Evolutionary conservation across 2,329 filamentous ascomycete genomes (phyloP).

Genomic region (Colletotrichum sp.): DNA sequence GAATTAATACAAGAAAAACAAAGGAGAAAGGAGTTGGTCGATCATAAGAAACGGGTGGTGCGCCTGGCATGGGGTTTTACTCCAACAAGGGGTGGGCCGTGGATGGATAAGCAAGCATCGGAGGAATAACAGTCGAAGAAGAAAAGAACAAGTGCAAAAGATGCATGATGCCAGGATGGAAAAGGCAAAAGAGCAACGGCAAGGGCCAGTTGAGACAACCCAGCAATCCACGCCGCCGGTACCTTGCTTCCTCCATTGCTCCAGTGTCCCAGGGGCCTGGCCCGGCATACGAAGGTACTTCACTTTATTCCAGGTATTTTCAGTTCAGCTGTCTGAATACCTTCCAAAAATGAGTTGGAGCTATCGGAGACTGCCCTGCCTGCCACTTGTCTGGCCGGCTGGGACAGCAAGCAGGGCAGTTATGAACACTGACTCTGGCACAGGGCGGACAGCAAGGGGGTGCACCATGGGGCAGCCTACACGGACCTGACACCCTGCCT

Average conservation of each 20-base stretch:
- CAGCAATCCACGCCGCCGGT: conserved; percentile 17
- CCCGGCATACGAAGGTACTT: not conserved
- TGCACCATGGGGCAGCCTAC: not conserved
- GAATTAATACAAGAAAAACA: not conserved
- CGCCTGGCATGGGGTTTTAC: not conserved
- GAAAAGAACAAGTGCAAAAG: not conserved
- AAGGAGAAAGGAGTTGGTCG: not conserved
- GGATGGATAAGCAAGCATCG: conserved; percentile 5
- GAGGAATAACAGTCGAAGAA: conserved; percentile 4
- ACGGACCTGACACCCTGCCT: conserved; percentile 9
- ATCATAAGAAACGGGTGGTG: not conserved
- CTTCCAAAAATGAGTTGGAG: not conserved
- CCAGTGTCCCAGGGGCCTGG: not conserved
- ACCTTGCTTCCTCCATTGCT: not conserved
- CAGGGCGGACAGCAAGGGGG: not conserved
- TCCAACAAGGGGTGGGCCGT: not conserved
- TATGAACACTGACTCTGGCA: not conserved
- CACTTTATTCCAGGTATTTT: not conserved
- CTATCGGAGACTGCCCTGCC: not conserved
- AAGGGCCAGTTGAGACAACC: conserved; percentile 18
- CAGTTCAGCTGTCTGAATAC: not conserved
- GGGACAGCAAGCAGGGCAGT: not conserved
- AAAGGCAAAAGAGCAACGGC: conserved; percentile 4
- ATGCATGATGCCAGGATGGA: not conserved
- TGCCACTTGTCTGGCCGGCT: not conserved